These are phyloP conservation scores for Mycosphaerella sp. DNA, from an alignment of 2,329 filamentous ascomycete species.

Conservation along the genomic window DNA sequence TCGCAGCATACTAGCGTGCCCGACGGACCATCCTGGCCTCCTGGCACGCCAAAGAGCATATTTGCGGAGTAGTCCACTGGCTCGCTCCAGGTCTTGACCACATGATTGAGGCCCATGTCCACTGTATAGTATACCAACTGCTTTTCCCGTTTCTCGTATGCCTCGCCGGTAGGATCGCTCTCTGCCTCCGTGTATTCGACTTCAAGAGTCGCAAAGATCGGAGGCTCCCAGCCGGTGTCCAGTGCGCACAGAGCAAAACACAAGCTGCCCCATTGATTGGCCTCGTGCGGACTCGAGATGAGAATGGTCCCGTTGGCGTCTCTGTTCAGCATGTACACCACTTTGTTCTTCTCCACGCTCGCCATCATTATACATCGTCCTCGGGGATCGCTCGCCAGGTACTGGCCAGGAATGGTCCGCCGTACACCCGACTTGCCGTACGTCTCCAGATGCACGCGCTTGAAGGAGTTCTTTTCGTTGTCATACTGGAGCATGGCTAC, in stretches of 20 bases:
- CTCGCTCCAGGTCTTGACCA: conserved; percentile 94
- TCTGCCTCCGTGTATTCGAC: conserved; percentile 89
- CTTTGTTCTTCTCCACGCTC: conserved; percentile 96
- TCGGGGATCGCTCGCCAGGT: conserved; percentile 90
- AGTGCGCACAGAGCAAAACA: conserved; percentile 83
- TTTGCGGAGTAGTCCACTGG: conserved; percentile 84
- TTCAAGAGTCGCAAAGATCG: conserved; percentile 90
- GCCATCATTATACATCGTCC: conserved; percentile 92
- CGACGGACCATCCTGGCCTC: conserved; percentile 86
- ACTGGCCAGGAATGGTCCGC: conserved; percentile 90
- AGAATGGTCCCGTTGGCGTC: conserved; percentile 91
- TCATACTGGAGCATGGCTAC: conserved; percentile 92
- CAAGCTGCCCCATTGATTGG: conserved; percentile 84
- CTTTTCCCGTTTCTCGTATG: conserved; percentile 76
- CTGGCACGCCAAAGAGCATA: conserved; percentile 89
- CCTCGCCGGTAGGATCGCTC: conserved; percentile 80
- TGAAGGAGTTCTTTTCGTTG: conserved; percentile 77
- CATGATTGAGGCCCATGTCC: conserved; percentile 92
- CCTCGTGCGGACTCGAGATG: conserved; percentile 94
- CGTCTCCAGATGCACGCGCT: conserved; percentile 87
- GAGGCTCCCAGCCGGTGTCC: conserved; percentile 95
- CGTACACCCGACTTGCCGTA: conserved; percentile 96
- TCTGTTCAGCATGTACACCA: conserved; percentile 96
- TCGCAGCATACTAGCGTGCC: conserved; percentile 92
- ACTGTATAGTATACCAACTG: conserved; percentile 95